Percentiles rank a stretch among this genome's conserved stretches.
Evolutionary conservation across 1,284 basidiomycete genomes (phyloP).

Genomic region (Fomitopsis pinicola): DNA sequence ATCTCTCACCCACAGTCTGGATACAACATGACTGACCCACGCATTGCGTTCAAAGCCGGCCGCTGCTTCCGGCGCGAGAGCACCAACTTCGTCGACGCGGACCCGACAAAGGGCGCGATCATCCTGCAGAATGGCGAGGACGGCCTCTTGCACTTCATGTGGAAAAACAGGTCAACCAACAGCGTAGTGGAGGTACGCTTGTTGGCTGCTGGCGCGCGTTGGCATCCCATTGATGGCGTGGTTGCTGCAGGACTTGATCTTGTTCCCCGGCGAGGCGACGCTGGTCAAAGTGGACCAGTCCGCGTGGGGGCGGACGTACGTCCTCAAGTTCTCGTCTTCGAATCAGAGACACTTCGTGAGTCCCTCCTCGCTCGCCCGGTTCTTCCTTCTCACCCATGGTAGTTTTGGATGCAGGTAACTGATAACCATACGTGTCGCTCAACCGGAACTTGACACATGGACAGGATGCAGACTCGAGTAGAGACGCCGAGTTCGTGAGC

Average conservation of each 20-base stretch:
- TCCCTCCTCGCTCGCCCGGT: conserved; percentile 14
- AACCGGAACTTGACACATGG: not conserved
- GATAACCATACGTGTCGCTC: not conserved
- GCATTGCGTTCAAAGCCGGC: conserved; percentile 80
- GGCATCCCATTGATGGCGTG: not conserved
- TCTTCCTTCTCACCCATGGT: conserved; percentile 5
- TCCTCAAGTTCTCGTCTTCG: conserved; percentile 79
- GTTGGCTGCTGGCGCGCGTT: not conserved
- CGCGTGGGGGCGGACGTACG: conserved; percentile 61
- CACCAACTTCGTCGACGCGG: conserved; percentile 64
- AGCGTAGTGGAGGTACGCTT: conserved; percentile 54
- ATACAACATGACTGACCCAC: conserved; percentile 24
- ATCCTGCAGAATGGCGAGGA: conserved; percentile 66
- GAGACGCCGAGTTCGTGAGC: conserved; percentile 65
- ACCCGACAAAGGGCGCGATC: conserved; percentile 67
- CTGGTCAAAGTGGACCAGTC: conserved; percentile 66
- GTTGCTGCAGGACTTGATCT: conserved; percentile 60
- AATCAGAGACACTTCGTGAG: conserved; percentile 78
- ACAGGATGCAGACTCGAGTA: conserved; percentile 62
- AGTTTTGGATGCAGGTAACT: conserved; percentile 83
- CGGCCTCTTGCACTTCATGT: conserved; percentile 69
- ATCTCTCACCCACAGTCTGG: not conserved
- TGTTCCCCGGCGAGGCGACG: conserved; percentile 76
- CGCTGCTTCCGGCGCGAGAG: conserved; percentile 60
- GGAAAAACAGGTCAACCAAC: conserved; percentile 66